phyloP scores from a whole-genome alignment of 176 grass and related monocot species.

The Eremochloa ophiuroides region DNA sequence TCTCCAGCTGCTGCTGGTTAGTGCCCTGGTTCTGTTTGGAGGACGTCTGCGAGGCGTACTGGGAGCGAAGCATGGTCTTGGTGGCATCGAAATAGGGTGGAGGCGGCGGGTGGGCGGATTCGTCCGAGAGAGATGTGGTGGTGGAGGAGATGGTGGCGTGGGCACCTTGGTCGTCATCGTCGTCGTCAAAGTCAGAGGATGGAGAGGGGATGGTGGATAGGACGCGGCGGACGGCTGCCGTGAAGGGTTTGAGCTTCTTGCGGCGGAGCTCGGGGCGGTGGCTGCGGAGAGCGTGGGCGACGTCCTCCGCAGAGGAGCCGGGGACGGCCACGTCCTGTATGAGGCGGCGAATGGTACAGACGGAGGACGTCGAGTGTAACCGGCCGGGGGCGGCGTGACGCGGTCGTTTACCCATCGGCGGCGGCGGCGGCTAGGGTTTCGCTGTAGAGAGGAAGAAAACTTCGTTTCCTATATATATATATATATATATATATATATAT shows the following conservation, averaged over 20 bases:
- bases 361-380: conserved; percentile 17
- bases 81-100: conserved; percentile 48
- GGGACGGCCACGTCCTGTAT: conserved; percentile 31
- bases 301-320: conserved; percentile 35
- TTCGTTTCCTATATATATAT: no score
- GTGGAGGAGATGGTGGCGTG: conserved; percentile 26
- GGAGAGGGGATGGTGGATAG: not conserved
- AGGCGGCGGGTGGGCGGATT: not conserved
- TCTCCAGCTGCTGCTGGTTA: conserved; percentile 46
- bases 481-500: no score
- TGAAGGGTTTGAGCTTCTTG: conserved; percentile 52
- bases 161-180: conserved; percentile 11
- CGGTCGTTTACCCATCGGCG: conserved; percentile 46
- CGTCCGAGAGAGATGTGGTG: conserved; percentile 46
- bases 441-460: no score
- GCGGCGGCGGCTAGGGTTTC: not conserved
- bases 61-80: conserved; percentile 56
- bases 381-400: conserved; percentile 26
- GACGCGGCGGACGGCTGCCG: conserved; percentile 25
- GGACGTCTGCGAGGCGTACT: conserved; percentile 46
- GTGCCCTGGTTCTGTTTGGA: not conserved
- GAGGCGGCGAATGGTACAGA: conserved; percentile 38
- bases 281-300: conserved; percentile 49
- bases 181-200: not conserved
- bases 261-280: conserved; percentile 45